A percentile compares a stretch with the other conserved stretches of the same genome.
Conservation (phyloP, 805 yeast species). For the Zygotorulaspora chibaensis region DNA sequence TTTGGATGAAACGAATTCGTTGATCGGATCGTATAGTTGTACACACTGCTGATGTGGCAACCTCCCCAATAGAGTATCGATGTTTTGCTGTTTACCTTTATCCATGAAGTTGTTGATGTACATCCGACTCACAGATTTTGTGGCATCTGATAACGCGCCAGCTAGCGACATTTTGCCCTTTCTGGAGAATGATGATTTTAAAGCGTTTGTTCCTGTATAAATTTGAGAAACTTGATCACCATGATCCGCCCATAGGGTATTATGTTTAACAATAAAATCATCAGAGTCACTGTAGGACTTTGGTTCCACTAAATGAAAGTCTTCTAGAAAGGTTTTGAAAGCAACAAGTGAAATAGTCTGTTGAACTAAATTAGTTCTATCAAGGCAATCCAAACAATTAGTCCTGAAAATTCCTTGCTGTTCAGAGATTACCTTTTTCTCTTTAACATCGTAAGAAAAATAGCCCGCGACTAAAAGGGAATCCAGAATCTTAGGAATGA, state of each 20-base stretch:
- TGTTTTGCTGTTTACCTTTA: slow-evolving; percentile 82
- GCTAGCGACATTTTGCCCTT: slow-evolving; percentile 96
- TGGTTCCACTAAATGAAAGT: slow-evolving; percentile 34
- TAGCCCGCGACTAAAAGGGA: slow-evolving; percentile 78
- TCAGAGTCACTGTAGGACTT: slow-evolving; percentile 36
- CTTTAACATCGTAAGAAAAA: slow-evolving; percentile 62
- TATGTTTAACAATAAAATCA: slow-evolving; percentile 68
- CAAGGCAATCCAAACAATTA: slow-evolving; percentile 92
- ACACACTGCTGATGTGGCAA: slow-evolving; percentile 69
- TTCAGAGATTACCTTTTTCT: slow-evolving; percentile 54
- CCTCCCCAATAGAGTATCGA: slow-evolving; percentile 81
- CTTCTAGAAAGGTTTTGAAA: slow-evolving; percentile 50
- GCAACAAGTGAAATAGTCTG: slow-evolving; percentile 77
- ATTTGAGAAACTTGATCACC: slow-evolving; percentile 96
- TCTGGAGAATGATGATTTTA: slow-evolving; percentile 90
- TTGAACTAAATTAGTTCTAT: slow-evolving; percentile 85
- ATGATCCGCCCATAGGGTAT: slow-evolving; percentile 94
- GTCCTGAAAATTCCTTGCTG: slow-evolving; percentile 91
- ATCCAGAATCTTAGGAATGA: slow-evolving; percentile 58
- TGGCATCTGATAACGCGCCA: slow-evolving; percentile 95
- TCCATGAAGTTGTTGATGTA: slow-evolving; percentile 96
- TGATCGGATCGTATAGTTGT: slow-evolving; percentile 77
- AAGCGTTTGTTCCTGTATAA: slow-evolving; percentile 96
- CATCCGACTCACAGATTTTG: slow-evolving; percentile 91
- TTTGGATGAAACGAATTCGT: slow-evolving; percentile 72